Base-by-base conservation (phyloP, 768 basidiomycete species). In the Trametes cubensis region DNA sequence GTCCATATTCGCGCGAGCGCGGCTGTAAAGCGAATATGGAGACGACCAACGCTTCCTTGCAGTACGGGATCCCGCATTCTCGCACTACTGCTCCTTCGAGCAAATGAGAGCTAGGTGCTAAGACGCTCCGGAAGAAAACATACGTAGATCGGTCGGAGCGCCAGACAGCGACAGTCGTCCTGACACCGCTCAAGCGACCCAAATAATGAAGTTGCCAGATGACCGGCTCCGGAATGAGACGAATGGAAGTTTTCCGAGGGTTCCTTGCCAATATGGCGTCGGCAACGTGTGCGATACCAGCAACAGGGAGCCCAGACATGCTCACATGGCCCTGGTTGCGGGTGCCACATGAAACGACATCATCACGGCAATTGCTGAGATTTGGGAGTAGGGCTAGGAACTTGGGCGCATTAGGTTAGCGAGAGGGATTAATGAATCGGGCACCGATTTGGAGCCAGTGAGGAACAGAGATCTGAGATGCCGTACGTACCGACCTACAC, bases 361-460 rank as follows among this genome's bases (percentile, higher is more conserved):
- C 42, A 30, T 49, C 40, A 23, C 55, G 49, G 55, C 28, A 51
- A 30, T 30, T n/a, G 50, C 15, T 45, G 48, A 48, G 42, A 48
- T 61, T 52, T 39, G 42, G 53, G 6, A n/a, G 49, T 42, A 4
- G 46, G 44, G 41, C 34, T 50, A 53, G 34, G 45, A 39, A 34
- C 49, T 50, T 38, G 54, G 46, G 30, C 40, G 41, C 34, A 26
- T 62, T 39, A 14, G 55, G 49, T 55, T 51, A 34, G 49, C 21
- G 55, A 39, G 49, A 15, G 55, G 45, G 49, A 15, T 17, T 39
- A 62, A 62, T 62, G 61, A 57, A 62, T 62, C 61, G 55, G 50
- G 30, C 18, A 14, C 14, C 54, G 47, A 28, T 26, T 39, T 55
- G 47, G 45, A n/a, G 6, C 25, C 17, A 60, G 40, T 42, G 28